phyloP scores from a whole-genome alignment of 345 rosid species.

The Toxicodendron radicans region DNA sequence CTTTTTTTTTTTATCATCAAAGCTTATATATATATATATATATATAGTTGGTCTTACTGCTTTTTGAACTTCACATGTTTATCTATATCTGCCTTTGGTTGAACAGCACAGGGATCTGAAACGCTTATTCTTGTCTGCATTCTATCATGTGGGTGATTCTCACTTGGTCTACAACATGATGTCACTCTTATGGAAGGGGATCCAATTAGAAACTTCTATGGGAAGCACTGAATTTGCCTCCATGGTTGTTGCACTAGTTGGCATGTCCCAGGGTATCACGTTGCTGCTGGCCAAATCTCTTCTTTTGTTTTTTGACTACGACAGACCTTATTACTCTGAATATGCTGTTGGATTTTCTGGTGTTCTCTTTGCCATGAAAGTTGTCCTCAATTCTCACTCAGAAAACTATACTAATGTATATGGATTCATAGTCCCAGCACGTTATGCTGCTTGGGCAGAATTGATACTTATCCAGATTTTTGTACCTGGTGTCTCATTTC shows the following conservation, averaged over 20 bases:
- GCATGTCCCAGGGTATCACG: slow-evolving; percentile 87
- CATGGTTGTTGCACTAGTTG: slow-evolving; percentile 64
- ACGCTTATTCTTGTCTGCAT: slow-evolving; percentile 81
- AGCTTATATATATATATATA: no score
- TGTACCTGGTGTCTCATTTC: slow-evolving; percentile 85
- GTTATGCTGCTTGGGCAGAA: slow-evolving; percentile 94
- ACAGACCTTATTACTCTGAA: slow-evolving; percentile 61
- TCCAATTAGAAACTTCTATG: slow-evolving; percentile 79
- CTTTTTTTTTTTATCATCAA: no score
- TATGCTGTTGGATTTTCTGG: slow-evolving; percentile 88
- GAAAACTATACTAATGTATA: slow-evolving; percentile 57
- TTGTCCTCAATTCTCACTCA: slow-evolving; percentile 75
- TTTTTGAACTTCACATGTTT: neutral
- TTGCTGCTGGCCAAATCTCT: slow-evolving; percentile 75
- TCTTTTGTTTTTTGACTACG: slow-evolving; percentile 51
- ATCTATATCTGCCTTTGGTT: slow-evolving; percentile 1
- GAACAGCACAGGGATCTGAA: slow-evolving; percentile 70
- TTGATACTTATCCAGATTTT: slow-evolving; percentile 84
- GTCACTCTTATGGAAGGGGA: slow-evolving; percentile 94
- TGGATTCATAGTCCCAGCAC: slow-evolving; percentile 71
- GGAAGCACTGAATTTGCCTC: slow-evolving; percentile 87
- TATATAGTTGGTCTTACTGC: neutral
- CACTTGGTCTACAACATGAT: slow-evolving; percentile 91
- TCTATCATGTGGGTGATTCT: slow-evolving; percentile 81
- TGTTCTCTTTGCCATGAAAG: slow-evolving; percentile 93